Evolutionary conservation across 75 land plant species (phyloP).

Genomic region (Sequoia sempervirens): DNA sequence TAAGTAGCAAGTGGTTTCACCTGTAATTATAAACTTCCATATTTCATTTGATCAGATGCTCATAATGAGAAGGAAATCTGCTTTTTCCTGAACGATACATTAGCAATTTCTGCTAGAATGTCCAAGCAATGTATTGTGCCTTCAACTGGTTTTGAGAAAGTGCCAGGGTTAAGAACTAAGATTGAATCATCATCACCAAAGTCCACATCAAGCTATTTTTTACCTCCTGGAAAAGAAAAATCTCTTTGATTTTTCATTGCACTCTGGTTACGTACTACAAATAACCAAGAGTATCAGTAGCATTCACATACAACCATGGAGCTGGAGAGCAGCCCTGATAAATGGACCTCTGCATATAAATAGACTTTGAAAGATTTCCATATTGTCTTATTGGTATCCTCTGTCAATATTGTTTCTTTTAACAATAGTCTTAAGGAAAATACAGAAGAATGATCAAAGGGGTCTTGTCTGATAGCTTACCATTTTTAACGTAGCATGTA

Average conservation of each 20-base stretch:
- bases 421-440: not conserved
- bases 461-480: not conserved
- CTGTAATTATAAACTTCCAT: not conserved
- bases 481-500: not conserved
- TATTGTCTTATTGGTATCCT: not conserved
- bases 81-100: not conserved
- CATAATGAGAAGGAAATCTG: not conserved
- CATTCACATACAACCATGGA: not conserved
- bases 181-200: not conserved
- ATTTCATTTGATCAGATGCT: not conserved
- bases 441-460: not conserved
- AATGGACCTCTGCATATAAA: no score
- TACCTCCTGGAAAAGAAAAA: not conserved
- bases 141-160: not conserved
- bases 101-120: not conserved
- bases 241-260: not conserved
- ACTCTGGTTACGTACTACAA: no score
- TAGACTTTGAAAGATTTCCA: not conserved
- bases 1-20: not conserved
- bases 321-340: not conserved
- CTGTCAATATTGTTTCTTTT: not conserved
- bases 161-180: not conserved
- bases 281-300: no score
- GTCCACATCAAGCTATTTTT: not conserved
- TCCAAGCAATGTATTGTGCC: not conserved